phyloP scores from a whole-genome alignment of 2,329 filamentous ascomycete species.

The Huntiella abstrusa region DNA sequence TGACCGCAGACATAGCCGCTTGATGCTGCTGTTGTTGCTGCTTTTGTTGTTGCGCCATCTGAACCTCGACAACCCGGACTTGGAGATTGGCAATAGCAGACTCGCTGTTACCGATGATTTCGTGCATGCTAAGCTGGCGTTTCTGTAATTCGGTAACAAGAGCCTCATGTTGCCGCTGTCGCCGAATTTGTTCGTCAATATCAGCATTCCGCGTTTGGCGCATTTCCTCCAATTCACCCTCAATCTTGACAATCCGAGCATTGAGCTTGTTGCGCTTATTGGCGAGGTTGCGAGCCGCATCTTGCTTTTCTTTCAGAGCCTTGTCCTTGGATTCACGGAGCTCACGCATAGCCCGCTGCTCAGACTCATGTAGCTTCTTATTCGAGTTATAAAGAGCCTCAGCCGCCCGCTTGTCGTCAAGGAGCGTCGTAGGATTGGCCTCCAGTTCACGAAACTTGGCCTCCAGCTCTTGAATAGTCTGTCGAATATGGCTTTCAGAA shows the following conservation, averaged over 20 bases:
- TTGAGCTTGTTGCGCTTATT: slow-evolving; percentile 56
- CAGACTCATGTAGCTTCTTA: slow-evolving; percentile 40
- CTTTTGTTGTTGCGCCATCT: neutral
- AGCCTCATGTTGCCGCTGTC: neutral
- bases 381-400: slow-evolving; percentile 35
- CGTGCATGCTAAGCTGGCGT: neutral
- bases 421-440: slow-evolving; percentile 45
- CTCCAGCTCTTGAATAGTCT: slow-evolving; percentile 34
- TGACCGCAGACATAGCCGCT: neutral
- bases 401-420: slow-evolving; percentile 34
- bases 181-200: neutral
- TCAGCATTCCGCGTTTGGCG: slow-evolving; percentile 28
- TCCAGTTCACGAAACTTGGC: slow-evolving; percentile 27
- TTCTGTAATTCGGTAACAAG: neutral
- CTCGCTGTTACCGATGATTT: neutral
- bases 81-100: neutral
- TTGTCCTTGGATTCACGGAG: slow-evolving; percentile 43
- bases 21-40: neutral
- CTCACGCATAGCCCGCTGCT: slow-evolving; percentile 33
- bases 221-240: slow-evolving; percentile 53
- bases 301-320: slow-evolving; percentile 41
- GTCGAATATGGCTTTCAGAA: slow-evolving; percentile 47
- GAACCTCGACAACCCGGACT: neutral
- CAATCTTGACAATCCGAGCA: slow-evolving; percentile 51
- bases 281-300: slow-evolving; percentile 43